Evolutionary conservation across 2,329 filamentous ascomycete genomes (phyloP).

Genomic region (Paecilomyces niveus): DNA sequence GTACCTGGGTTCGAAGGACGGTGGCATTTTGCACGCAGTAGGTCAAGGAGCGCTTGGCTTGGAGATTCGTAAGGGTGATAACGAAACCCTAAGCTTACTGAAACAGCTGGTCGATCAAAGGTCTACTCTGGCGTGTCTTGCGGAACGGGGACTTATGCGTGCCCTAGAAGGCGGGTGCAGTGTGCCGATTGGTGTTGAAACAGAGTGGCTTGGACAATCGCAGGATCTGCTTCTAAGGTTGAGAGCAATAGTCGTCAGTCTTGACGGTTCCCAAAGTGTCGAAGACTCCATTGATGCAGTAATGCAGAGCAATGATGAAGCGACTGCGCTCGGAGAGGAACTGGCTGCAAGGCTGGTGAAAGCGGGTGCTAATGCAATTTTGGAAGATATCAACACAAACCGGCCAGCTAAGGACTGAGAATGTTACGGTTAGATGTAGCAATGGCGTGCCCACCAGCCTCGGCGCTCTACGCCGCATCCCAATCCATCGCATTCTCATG

Average conservation of each 20-base stretch:
- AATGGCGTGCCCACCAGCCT: no score
- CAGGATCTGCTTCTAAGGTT: background rate
- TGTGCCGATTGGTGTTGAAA: constrained; percentile 71
- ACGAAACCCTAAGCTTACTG: constrained; percentile 51
- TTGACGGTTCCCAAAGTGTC: background rate
- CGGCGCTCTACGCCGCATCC: no score
- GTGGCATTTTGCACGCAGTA: constrained; percentile 67
- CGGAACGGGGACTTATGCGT: constrained; percentile 72
- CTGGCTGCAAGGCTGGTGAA: background rate
- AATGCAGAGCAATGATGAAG: background rate
- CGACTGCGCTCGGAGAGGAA: background rate
- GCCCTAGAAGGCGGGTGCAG: constrained; percentile 84
- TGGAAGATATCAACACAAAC: background rate
- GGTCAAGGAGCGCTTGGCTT: constrained; percentile 81
- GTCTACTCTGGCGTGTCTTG: constrained; percentile 59
- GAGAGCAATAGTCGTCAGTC: background rate
- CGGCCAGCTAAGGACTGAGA: background rate
- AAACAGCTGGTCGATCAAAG: constrained; percentile 51
- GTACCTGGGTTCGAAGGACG: constrained; percentile 56
- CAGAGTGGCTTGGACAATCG: constrained; percentile 15
- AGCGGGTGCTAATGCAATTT: background rate
- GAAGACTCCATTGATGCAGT: background rate
- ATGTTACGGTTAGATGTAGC: no score
- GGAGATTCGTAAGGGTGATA: constrained; percentile 65
- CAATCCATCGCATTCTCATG: no score